These are phyloP conservation scores for Globisporangium parvum DNA, from an alignment of 352 stramenopile species.

Conservation along the genomic window DNA sequence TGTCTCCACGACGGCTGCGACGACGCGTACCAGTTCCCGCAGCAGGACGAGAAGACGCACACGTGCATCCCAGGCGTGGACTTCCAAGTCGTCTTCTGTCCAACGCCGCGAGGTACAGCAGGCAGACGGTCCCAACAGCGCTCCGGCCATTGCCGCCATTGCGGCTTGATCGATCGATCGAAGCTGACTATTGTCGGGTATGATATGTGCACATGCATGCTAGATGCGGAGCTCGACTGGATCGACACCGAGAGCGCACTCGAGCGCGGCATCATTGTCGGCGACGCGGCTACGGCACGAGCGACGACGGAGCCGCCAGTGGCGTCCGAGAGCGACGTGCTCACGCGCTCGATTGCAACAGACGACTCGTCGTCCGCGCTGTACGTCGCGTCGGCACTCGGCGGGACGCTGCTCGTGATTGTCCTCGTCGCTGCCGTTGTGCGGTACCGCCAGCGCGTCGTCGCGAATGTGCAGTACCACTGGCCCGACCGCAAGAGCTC, in stretches of 20 bases:
- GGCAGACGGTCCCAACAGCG: no score
- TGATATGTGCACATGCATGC: no score
- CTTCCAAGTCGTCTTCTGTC: slow-evolving; percentile 56
- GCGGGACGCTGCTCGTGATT: slow-evolving; percentile 6
- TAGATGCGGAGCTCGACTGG: slow-evolving; percentile 9
- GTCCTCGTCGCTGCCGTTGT: slow-evolving; percentile 1
- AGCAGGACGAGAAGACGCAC: slow-evolving; percentile 72
- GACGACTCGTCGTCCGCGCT: slow-evolving; percentile 6
- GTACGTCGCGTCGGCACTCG: slow-evolving; percentile 10
- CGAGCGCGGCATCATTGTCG: slow-evolving; percentile 10
- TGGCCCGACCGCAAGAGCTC: slow-evolving; percentile 16
- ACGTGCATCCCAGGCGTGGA: slow-evolving; percentile 33
- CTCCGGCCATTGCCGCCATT: no score
- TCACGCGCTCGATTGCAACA: background rate
- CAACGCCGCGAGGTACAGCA: no score
- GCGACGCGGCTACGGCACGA: background rate
- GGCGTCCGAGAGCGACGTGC: slow-evolving; percentile 1
- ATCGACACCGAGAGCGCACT: slow-evolving; percentile 1
- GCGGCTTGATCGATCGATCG: no score
- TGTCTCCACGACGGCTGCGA: slow-evolving; percentile 45
- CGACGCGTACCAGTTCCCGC: slow-evolving; percentile 62
- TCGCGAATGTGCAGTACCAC: slow-evolving; percentile 11
- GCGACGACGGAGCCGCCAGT: slow-evolving; percentile 1
- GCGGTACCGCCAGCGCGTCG: slow-evolving; percentile 8
- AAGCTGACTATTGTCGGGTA: no score